A percentile compares a stretch with the other conserved stretches of the same genome.
These are phyloP conservation scores for Berberis thunbergii DNA, from an alignment of 164 flowering plant genomes.

Conservation along the genomic window DNA sequence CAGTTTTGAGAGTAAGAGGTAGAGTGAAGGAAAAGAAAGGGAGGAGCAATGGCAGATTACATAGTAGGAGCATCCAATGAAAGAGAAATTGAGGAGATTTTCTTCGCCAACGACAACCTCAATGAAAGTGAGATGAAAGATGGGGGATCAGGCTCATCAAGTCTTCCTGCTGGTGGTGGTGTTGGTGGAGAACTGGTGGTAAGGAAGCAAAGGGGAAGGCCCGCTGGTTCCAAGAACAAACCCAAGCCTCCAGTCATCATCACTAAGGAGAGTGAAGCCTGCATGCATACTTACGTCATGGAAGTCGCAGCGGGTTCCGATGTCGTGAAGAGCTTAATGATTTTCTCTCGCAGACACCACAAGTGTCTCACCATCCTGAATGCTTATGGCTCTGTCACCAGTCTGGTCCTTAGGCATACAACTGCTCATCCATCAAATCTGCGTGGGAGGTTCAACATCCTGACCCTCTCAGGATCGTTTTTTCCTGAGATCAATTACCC, in stretches of 20 bases:
- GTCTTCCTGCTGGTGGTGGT: too few relatives aligned
- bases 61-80: too few relatives aligned
- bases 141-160: too few relatives aligned
- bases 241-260: slow-evolving; percentile 50
- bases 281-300: slow-evolving; percentile 39
- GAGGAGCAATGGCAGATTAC: too few relatives aligned
- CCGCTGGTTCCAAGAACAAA: slow-evolving; percentile 50
- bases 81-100: too few relatives aligned
- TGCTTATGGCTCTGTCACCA: slow-evolving; percentile 35
- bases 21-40: too few relatives aligned
- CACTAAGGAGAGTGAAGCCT: slow-evolving; percentile 39
- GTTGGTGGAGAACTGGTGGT: neutral
- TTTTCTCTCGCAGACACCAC: slow-evolving; percentile 31
- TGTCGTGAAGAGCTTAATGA: slow-evolving; percentile 30
- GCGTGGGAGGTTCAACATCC: slow-evolving; percentile 48
- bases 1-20: too few relatives aligned
- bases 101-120: too few relatives aligned
- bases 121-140: too few relatives aligned
- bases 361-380: slow-evolving; percentile 44
- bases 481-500: neutral
- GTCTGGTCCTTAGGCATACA: slow-evolving; percentile 36
- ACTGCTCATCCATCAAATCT: slow-evolving; percentile 32
- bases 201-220: slow-evolving; percentile 47
- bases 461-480: slow-evolving; percentile 17
- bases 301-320: slow-evolving; percentile 38